Evolutionary conservation across 75 land plant species (phyloP).

Genomic region (Cupressus sempervirens): DNA sequence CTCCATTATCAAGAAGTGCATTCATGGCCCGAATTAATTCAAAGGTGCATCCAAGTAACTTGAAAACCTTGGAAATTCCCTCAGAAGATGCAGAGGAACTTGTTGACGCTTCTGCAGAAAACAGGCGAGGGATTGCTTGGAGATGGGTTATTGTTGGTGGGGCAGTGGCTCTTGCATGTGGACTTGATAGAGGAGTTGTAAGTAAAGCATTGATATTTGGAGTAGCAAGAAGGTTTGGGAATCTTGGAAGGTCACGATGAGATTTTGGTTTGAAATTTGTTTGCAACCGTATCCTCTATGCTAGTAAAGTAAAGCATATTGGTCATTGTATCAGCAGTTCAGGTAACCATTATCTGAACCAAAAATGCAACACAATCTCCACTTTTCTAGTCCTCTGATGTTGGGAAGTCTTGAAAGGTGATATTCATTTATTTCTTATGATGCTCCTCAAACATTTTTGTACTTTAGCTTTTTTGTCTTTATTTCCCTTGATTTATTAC

Average conservation of each 20-base stretch:
- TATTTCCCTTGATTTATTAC: not conserved
- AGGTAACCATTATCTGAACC: not conserved
- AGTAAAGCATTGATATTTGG: conserved; percentile 77
- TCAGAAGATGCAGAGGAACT: not conserved
- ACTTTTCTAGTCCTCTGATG: not conserved
- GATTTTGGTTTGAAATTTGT: not conserved
- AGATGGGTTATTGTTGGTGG: conserved; percentile 83
- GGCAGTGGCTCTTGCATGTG: conserved; percentile 77
- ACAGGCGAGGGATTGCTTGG: conserved; percentile 39
- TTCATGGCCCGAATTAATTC: conserved; percentile 63
- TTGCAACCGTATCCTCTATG: not conserved
- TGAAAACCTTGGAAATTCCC: not conserved
- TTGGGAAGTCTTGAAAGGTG: not conserved
- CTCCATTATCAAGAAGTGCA: conserved; percentile 50
- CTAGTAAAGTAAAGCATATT: not conserved
- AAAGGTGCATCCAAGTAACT: conserved; percentile 27
- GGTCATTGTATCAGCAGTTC: conserved; percentile 1
- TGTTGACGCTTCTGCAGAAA: not conserved
- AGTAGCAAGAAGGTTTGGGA: conserved; percentile 31
- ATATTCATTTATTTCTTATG: not conserved
- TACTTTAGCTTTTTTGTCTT: not conserved
- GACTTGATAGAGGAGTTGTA: conserved; percentile 62
- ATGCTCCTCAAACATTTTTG: not conserved
- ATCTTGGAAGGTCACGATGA: not conserved
- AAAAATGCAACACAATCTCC: not conserved